A percentile compares a stretch with the other conserved stretches of the same genome.
These are phyloP conservation scores for Cyclotella baltica DNA, from an alignment of 108 stramenopile genomes.

Conservation along the genomic window DNA sequence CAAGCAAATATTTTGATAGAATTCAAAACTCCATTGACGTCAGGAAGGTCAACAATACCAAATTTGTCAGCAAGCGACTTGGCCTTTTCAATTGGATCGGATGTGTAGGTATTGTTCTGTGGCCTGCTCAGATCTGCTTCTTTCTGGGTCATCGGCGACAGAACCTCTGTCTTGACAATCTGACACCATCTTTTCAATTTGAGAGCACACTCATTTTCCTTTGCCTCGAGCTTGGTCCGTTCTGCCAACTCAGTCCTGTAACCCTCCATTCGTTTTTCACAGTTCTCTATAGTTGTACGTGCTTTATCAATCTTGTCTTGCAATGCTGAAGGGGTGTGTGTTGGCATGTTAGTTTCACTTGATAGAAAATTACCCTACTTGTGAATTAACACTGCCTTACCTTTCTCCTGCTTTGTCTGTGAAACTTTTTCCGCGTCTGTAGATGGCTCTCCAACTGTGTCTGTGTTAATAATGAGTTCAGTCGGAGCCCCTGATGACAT, in stretches of 20 bases:
- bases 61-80: constrained; percentile 54
- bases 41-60: constrained; percentile 62
- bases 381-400: no score
- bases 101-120: constrained; percentile 38
- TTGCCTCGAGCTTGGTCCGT: constrained; percentile 52
- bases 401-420: constrained; percentile 20
- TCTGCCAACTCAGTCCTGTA: constrained; percentile 43
- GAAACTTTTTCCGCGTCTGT: not conserved
- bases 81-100: constrained; percentile 54
- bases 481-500: not conserved
- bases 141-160: constrained; percentile 56
- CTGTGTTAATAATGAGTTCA: not conserved
- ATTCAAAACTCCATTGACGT: constrained; percentile 61
- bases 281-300: constrained; percentile 30
- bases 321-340: constrained; percentile 18
- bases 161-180: constrained; percentile 58
- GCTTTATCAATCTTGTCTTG: constrained; percentile 49
- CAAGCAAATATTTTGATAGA: constrained; percentile 71
- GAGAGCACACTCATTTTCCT: constrained; percentile 53
- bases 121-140: constrained; percentile 62
- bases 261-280: constrained; percentile 52
- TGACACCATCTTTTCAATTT: constrained; percentile 66
- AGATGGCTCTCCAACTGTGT: not conserved
- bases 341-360: no score
- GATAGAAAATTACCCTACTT: no score